A percentile compares a stretch with the other conserved stretches of the same genome.
Conservation (phyloP, 1,139 yeast species). For the Sugiyamaella neomexicana region DNA sequence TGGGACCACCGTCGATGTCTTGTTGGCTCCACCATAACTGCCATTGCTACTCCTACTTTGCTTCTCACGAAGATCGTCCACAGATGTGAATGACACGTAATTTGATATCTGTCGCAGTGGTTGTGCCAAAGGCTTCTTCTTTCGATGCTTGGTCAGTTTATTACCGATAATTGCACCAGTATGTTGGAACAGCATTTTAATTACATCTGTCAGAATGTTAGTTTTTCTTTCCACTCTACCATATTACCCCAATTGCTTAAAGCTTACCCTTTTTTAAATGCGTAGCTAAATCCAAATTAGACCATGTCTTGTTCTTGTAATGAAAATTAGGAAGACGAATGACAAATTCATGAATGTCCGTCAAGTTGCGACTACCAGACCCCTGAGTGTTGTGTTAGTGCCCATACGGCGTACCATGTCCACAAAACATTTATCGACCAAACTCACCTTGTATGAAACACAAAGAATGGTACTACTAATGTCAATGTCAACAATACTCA, state of each 20-base stretch:
- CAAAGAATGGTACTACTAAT: constrained; percentile 56
- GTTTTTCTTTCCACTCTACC: neutral
- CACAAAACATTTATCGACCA: neutral
- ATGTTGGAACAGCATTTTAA: constrained; percentile 67
- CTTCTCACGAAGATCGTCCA: constrained; percentile 25
- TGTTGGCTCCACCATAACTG: neutral
- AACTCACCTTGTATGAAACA: constrained; percentile 59
- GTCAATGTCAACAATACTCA: constrained; percentile 61
- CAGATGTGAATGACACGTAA: constrained; percentile 39
- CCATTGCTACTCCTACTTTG: constrained; percentile 5
- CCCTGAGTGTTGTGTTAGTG: constrained; percentile 45
- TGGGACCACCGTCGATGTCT: neutral
- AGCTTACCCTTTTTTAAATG: constrained; percentile 53
- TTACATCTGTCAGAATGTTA: constrained; percentile 47
- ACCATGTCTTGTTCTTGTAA: constrained; percentile 72
- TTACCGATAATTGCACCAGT: constrained; percentile 80
- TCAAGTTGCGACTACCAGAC: constrained; percentile 59
- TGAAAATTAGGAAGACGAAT: constrained; percentile 64
- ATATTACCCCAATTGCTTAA: neutral
- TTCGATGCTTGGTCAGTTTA: constrained; percentile 54
- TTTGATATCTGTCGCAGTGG: constrained; percentile 39
- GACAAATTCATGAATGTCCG: constrained; percentile 70
- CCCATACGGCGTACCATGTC: neutral
- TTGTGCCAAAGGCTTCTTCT: constrained; percentile 25
- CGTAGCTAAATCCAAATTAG: constrained; percentile 67